Percentiles rank a stretch among this genome's conserved stretches.
These are phyloP conservation scores for Mortierella sp. DNA, from an alignment of 371 early-diverging fungal species.

Conservation along the genomic window DNA sequence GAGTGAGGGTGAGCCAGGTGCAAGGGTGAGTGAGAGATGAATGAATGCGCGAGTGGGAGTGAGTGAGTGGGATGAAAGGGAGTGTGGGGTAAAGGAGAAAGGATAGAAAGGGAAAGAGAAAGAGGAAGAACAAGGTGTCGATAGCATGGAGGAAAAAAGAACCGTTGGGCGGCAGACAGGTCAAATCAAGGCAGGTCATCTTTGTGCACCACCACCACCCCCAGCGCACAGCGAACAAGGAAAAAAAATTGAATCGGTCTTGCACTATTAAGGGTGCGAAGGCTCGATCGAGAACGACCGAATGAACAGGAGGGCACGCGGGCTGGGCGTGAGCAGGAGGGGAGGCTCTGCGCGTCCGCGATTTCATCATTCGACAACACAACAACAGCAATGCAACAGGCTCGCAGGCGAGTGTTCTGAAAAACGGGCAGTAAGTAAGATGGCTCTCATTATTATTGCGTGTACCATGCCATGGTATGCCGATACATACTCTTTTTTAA, in stretches of 20 bases:
- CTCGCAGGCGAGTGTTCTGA: not conserved
- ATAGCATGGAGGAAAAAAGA: not conserved
- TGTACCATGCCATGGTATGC: not conserved
- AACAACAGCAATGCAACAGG: not conserved
- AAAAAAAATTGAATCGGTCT: conserved; percentile 8
- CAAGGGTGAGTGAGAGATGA: not conserved
- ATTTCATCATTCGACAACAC: not conserved
- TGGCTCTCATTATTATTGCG: conserved; percentile 1
- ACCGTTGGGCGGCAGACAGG: conserved; percentile 1
- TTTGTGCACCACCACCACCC: not conserved
- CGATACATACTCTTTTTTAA: not conserved
- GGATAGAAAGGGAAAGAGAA: not conserved
- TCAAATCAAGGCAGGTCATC: not conserved
- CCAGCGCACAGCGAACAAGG: not conserved
- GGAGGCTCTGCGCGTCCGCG: conserved; percentile 6
- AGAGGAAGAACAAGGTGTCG: not conserved
- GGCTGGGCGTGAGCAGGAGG: not conserved
- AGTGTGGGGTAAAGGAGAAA: not conserved
- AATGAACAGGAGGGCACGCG: not conserved
- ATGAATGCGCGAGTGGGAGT: not conserved
- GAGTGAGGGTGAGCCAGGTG: not conserved
- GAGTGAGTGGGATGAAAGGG: not conserved
- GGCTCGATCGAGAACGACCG: not conserved
- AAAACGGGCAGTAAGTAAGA: too few relatives aligned
- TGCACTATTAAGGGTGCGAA: conserved; percentile 1